Base-by-base conservation (phyloP, 2,329 filamentous ascomycete genomes). In the Fusarium humuli region DNA sequence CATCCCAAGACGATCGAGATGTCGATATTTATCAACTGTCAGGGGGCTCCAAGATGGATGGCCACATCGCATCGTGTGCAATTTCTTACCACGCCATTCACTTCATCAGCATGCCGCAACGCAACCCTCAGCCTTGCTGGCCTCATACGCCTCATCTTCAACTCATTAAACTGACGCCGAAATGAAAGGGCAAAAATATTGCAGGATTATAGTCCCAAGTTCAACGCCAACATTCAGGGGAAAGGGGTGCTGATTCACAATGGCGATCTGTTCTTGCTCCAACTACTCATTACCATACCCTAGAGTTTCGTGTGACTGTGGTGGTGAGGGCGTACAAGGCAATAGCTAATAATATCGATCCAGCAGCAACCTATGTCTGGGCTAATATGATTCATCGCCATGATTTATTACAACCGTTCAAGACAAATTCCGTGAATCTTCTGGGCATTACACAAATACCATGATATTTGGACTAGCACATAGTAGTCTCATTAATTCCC, bases 1-100 rank as follows among this genome's bases (percentile, higher is more conserved):
- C 48, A 61, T 52, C 57, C 18, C 32, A 52, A 59, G 47, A 53
- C 29, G 65, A 70, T 67, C 58, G 61, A 73, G 69, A 73, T 71
- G 48, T 40, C 42, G 16, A 46, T 27, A 52, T 55, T 42, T 29
- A 53, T 42, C 29, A 58, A 53, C 56, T 49, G 48, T 18, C 47
- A 60, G 52, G 56, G 32, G 50, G 47, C 47, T 46, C 49, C 32
- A 14, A 49, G 30, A 61, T 61, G 60, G 44, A 44, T 41, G 57
- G 45, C 42, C 29, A 52, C 32, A 34, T 22, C 41, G 40, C 29
- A 57, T 53, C 56, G 48, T 60, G 53, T 57, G 47, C 27, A 67
- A 54, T 50, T 34, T 47, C 46, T 30, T 46, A 69, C 67, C 67
- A 70, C 61, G 34, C 56, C 61, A 70, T 70, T 41, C 30, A 20